Conservation (phyloP, 2,329 filamentous ascomycete genomes). For the Leptographium lundbergii region DNA sequence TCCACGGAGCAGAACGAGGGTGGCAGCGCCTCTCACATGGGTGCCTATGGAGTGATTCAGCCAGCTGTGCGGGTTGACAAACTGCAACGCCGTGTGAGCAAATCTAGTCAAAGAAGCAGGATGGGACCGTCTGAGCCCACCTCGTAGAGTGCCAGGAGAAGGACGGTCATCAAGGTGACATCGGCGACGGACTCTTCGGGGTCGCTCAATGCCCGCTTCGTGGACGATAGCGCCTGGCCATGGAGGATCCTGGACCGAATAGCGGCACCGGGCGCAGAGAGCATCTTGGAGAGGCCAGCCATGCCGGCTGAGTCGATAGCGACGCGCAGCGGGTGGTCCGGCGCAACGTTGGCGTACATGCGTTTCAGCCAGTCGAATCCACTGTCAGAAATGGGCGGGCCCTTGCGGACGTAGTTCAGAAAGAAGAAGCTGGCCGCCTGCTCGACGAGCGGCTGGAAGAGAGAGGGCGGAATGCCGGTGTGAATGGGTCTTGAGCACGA, state of each 20-base stretch:
- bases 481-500: no score
- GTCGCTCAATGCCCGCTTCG: background rate
- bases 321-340: background rate
- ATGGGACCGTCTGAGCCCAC: background rate
- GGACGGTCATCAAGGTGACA: background rate
- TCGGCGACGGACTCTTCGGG: background rate
- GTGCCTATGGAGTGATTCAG: background rate
- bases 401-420: background rate
- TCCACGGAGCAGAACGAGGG: background rate
- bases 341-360: background rate
- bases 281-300: background rate
- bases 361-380: background rate
- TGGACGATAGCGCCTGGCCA: background rate
- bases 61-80: background rate
- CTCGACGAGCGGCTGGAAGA: background rate
- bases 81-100: background rate
- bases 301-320: background rate
- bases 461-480: background rate
- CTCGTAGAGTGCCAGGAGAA: background rate
- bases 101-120: background rate
- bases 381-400: background rate
- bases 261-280: background rate
- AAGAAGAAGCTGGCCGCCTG: background rate
- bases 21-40: background rate
- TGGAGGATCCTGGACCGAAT: background rate